Conservation (phyloP, 805 yeast species). For the Lipomyces lipofer region DNA sequence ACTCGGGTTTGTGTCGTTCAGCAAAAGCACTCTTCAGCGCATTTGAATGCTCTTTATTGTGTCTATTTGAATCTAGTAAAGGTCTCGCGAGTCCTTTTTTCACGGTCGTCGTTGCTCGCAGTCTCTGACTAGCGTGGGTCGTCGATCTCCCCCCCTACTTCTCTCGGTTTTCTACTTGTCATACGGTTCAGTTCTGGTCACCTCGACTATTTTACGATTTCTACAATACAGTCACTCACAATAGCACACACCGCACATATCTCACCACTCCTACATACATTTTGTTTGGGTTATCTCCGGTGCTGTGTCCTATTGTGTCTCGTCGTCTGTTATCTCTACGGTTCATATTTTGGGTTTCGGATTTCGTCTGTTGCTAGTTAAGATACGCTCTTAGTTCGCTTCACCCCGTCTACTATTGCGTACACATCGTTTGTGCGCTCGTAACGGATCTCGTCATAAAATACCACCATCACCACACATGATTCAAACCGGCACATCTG, state of each 20-base stretch:
- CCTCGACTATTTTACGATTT: constrained; percentile 16
- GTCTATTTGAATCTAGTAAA: too few relatives aligned
- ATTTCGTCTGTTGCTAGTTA: background rate
- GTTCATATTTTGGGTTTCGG: constrained; percentile 1
- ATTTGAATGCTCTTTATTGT: too few relatives aligned
- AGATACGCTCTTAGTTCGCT: background rate
- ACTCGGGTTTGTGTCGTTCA: too few relatives aligned
- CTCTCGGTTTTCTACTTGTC: constrained; percentile 10
- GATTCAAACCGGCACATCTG: background rate
- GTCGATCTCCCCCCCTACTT: constrained; percentile 1
- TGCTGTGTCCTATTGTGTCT: background rate
- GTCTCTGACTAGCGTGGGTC: constrained; percentile 1
- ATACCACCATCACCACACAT: too few relatives aligned
- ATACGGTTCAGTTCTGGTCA: constrained; percentile 27
- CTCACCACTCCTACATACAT: background rate
- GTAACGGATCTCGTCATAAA: too few relatives aligned
- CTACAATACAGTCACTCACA: background rate
- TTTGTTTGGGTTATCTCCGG: constrained; percentile 1
- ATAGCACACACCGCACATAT: constrained; percentile 1
- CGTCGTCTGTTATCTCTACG: background rate
- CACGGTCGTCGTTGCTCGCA: background rate
- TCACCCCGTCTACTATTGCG: too few relatives aligned
- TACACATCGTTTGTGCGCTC: too few relatives aligned
- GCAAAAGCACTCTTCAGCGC: too few relatives aligned
- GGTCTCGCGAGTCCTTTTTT: background rate